Conservation (phyloP, 1,284 basidiomycete species). For the Boletus sp. region DNA sequence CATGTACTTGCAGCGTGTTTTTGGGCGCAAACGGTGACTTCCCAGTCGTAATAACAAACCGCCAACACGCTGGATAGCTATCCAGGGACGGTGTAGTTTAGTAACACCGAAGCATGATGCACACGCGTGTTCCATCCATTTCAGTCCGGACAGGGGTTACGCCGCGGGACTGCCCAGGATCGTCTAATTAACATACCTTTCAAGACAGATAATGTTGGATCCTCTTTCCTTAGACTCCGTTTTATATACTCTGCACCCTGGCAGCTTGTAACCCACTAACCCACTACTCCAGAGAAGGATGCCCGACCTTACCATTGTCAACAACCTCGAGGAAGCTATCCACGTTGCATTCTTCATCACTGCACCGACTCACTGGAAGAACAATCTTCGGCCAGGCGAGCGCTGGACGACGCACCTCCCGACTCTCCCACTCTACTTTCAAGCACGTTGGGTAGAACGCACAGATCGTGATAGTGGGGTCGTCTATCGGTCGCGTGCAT, state of each 20-base stretch:
- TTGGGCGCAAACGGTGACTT: too few species aligned
- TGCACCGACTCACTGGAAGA: constrained; percentile 25
- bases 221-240: background rate
- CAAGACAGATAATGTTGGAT: background rate
- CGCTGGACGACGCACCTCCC: constrained; percentile 24
- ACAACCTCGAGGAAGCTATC: constrained; percentile 25
- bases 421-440: constrained; percentile 29
- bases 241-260: background rate
- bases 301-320: constrained; percentile 28
- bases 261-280: background rate
- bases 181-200: too few species aligned
- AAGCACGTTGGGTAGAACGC: constrained; percentile 25
- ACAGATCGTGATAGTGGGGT: constrained; percentile 9
- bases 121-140: constrained; percentile 1
- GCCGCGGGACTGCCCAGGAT: too few species aligned
- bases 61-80: background rate
- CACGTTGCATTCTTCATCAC: constrained; percentile 27
- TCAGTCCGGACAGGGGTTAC: background rate
- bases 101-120: background rate
- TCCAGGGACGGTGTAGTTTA: background rate
- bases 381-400: constrained; percentile 25
- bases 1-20: too few species aligned
- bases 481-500: constrained; percentile 15
- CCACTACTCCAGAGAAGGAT: constrained; percentile 6
- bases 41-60: background rate